Evolutionary conservation across 2,329 filamentous ascomycete genomes (phyloP).

Genomic region (Venturia pyrina): DNA sequence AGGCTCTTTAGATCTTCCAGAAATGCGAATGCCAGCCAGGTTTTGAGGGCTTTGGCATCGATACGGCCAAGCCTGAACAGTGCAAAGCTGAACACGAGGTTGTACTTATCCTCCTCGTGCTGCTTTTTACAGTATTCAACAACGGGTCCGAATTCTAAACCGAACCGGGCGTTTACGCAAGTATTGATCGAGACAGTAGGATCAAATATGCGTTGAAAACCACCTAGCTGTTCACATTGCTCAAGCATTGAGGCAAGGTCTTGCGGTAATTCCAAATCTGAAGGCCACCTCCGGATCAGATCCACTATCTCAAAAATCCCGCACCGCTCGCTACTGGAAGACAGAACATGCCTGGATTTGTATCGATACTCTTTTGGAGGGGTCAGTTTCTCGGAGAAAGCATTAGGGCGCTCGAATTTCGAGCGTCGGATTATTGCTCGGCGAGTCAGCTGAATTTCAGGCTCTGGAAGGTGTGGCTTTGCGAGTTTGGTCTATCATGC

Average conservation of each 20-base stretch:
- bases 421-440: neutral
- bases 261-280: neutral
- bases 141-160: neutral
- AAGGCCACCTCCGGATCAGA: neutral
- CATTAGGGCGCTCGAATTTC: neutral
- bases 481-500: too few species aligned
- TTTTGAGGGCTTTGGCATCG: neutral
- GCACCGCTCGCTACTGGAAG: neutral
- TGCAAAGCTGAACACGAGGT: neutral
- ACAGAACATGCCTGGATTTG: neutral
- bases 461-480: too few species aligned
- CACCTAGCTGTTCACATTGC: neutral
- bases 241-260: neutral
- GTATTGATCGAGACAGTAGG: neutral
- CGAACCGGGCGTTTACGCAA: neutral
- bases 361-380: neutral
- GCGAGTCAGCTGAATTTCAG: neutral
- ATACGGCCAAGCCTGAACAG: neutral
- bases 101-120: neutral
- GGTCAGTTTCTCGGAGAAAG: neutral
- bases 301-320: neutral
- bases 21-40: neutral
- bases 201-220: neutral
- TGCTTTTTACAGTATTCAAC: neutral
- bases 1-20: conserved; percentile 18